Percentiles rank a stretch among this genome's conserved stretches.
Evolutionary conservation across 108 stramenopile species (phyloP).

Genomic region (Tribonema minus): DNA sequence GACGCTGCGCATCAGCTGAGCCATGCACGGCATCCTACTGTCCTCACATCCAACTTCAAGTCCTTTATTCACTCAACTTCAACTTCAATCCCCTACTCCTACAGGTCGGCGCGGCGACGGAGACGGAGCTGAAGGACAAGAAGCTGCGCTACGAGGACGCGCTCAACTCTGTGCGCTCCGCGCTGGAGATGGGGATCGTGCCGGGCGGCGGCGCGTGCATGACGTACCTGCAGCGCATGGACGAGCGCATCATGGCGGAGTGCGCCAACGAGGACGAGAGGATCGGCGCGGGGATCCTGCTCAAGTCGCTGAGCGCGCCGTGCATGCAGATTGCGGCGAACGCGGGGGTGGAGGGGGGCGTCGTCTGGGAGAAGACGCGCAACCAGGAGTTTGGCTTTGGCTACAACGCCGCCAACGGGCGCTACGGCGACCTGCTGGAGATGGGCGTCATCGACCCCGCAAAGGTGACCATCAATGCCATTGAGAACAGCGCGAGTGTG

Average conservation of each 20-base stretch:
- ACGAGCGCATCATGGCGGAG: constrained; percentile 18
- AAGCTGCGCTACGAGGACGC: constrained; percentile 96
- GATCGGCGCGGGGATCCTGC: constrained; percentile 76
- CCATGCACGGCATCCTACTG: too few species aligned
- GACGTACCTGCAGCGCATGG: constrained; percentile 72
- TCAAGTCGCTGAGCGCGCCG: constrained; percentile 75
- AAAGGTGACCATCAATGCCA: constrained; percentile 89
- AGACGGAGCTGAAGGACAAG: constrained; percentile 97
- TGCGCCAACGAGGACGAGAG: constrained; percentile 70
- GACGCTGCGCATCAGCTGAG: too few species aligned
- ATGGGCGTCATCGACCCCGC: constrained; percentile 90
- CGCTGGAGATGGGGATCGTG: constrained; percentile 85
- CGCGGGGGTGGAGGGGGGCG: constrained; percentile 67
- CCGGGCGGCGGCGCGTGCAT: constrained; percentile 91
- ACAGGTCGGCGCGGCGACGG: constrained; percentile 85
- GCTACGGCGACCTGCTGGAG: constrained; percentile 76
- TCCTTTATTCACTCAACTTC: too few species aligned
- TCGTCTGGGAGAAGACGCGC: constrained; percentile 39
- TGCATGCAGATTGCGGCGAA: constrained; percentile 87
- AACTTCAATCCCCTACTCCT: too few species aligned
- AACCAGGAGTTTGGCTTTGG: constrained; percentile 74
- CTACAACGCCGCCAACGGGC: constrained; percentile 81
- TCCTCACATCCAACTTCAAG: too few species aligned
- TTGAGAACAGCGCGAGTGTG: constrained; percentile 89
- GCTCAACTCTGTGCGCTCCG: constrained; percentile 82